Evolutionary conservation across 2,329 filamentous ascomycete genomes (phyloP).

Genomic region (Fusarium tjaetaba): DNA sequence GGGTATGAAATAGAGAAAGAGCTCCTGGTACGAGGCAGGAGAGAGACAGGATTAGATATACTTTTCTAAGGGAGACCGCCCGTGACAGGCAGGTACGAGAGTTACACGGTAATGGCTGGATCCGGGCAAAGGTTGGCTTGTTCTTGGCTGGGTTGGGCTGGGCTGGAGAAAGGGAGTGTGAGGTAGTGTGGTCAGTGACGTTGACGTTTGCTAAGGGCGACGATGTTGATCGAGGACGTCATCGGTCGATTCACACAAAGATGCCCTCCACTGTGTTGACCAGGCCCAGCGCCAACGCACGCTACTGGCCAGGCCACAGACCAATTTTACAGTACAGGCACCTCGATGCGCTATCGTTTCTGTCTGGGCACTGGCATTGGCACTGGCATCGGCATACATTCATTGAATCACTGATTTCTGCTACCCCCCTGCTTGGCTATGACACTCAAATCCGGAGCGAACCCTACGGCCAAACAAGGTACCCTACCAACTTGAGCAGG

Average conservation of each 20-base stretch:
- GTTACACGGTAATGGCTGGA: conserved; percentile 32
- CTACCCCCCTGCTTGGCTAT: conserved; percentile 13
- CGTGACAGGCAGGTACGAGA: conserved; percentile 33
- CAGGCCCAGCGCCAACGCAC: conserved; percentile 17
- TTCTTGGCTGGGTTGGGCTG: conserved; percentile 1
- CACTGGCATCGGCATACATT: conserved; percentile 6
- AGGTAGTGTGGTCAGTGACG: conserved; percentile 44
- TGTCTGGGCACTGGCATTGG: not conserved
- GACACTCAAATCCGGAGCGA: conserved; percentile 22
- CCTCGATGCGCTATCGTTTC: conserved; percentile 11
- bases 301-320: not conserved
- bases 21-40: conserved; percentile 1
- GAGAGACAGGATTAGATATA: conserved; percentile 43
- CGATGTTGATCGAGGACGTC: conserved; percentile 47
- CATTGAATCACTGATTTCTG: conserved; percentile 23
- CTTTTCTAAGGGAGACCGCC: conserved; percentile 19
- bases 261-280: conserved; percentile 8
- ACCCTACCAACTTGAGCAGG: conserved; percentile 17
- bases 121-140: conserved; percentile 20
- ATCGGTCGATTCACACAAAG: conserved; percentile 39
- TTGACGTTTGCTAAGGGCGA: conserved; percentile 50
- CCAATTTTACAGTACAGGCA: conserved; percentile 1
- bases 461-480: conserved; percentile 29
- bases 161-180: conserved; percentile 17
- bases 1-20: conserved; percentile 22